Conservation (phyloP, 306 rosid genomes). For the Castanopsis chinensis region DNA sequence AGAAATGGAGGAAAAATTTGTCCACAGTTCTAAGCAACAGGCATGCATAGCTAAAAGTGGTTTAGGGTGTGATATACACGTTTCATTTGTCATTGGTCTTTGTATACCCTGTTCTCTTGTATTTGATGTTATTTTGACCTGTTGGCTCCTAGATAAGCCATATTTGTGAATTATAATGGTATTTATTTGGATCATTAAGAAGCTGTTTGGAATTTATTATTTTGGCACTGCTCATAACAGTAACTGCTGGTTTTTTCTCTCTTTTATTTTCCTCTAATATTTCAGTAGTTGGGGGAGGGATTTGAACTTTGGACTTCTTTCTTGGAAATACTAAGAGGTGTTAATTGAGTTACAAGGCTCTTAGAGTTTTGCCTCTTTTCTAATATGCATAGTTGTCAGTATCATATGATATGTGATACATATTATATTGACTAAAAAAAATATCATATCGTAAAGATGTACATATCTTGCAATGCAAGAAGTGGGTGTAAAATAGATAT, state of each 20-base stretch:
- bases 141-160: constrained; percentile 1
- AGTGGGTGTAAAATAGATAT: no score
- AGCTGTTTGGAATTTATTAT: background rate
- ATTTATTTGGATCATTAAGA: constrained; percentile 6
- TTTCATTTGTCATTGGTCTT: background rate
- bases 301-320: no score
- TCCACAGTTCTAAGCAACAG: constrained; percentile 1
- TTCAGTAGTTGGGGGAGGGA: no score
- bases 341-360: no score
- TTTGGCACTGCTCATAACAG: background rate
- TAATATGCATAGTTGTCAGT: no score
- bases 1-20: background rate
- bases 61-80: background rate
- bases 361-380: no score
- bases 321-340: no score
- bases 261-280: no score
- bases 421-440: no score
- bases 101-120: background rate
- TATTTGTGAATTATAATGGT: background rate
- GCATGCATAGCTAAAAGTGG: background rate
- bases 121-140: constrained; percentile 13
- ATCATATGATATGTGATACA: no score
- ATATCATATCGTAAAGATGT: no score
- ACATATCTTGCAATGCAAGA: no score
- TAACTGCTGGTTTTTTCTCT: background rate